Evolutionary conservation across 2,329 filamentous ascomycete genomes (phyloP).

Genomic region (Nothophaeocryptopus gaeumannii): DNA sequence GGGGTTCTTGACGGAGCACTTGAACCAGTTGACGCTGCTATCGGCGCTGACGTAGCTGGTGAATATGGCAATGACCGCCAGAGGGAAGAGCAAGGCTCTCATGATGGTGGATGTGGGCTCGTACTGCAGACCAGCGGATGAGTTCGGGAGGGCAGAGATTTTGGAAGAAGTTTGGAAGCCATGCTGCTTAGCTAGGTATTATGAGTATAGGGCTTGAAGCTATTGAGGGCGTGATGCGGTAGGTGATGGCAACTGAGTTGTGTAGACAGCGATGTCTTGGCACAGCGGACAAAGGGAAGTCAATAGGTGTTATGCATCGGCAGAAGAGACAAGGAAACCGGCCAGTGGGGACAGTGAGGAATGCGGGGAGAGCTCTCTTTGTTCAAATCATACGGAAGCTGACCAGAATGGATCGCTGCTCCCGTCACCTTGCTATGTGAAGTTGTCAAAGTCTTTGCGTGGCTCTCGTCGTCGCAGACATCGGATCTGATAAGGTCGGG

Average conservation of each 20-base stretch:
- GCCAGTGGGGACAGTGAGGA: too few species aligned
- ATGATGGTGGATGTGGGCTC: constrained; percentile 1
- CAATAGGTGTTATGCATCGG: too few species aligned
- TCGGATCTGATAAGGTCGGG: too few species aligned
- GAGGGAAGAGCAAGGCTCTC: neutral
- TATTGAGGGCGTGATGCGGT: constrained; percentile 7
- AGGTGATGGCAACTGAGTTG: neutral
- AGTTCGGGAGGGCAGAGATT: neutral
- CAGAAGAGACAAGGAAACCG: too few species aligned
- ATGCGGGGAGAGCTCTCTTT: too few species aligned
- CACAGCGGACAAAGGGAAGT: too few species aligned
- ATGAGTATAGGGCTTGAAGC: neutral
- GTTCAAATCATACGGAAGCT: too few species aligned
- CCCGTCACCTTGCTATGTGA: too few species aligned
- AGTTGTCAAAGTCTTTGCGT: too few species aligned
- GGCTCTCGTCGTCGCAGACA: too few species aligned
- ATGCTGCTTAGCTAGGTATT: neutral
- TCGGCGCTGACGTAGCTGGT: neutral
- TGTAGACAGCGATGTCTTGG: too few species aligned
- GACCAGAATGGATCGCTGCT: too few species aligned
- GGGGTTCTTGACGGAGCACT: constrained; percentile 8
- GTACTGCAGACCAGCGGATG: neutral
- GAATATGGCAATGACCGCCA: neutral
- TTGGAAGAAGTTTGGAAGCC: neutral
- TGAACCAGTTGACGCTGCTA: neutral